Conservation (phyloP, 306 rosid species). For the Myrica gale region DNA sequence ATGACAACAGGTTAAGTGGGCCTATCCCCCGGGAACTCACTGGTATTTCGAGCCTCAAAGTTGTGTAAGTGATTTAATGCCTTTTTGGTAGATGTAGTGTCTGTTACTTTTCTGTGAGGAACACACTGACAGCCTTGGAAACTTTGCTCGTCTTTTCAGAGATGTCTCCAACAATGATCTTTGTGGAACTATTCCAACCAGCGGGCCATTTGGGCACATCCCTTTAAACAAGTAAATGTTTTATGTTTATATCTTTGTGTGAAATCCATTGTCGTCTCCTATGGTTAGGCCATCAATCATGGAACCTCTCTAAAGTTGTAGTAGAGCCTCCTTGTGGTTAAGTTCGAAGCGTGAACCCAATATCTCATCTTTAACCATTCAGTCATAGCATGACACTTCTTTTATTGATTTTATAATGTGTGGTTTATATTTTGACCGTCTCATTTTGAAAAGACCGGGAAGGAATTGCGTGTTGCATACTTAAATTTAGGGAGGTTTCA, state of each 20-base stretch:
- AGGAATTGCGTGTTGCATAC: no score
- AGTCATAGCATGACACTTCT: background rate
- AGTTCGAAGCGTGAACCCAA: background rate
- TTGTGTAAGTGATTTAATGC: constrained; percentile 62
- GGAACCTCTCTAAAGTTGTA: background rate
- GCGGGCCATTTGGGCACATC: constrained; percentile 88
- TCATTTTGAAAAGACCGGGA: background rate
- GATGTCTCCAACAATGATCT: constrained; percentile 86
- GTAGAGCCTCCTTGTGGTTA: background rate
- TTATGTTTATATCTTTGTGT: background rate
- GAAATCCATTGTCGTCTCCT: background rate
- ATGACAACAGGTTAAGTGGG: constrained; percentile 74
- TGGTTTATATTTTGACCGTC: background rate
- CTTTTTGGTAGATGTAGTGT: constrained; percentile 11
- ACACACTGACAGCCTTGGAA: constrained; percentile 7
- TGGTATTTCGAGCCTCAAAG: constrained; percentile 81
- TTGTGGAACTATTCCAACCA: constrained; percentile 88
- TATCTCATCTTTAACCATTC: background rate
- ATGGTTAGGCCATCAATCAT: background rate
- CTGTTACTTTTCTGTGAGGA: background rate
- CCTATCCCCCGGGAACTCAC: constrained; percentile 75
- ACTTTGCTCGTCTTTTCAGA: constrained; percentile 44
- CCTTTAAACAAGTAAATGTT: constrained; percentile 73
- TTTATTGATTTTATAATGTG: background rate
- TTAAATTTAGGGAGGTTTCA: background rate